Percentiles rank a stretch among this genome's conserved stretches.
phyloP scores from a whole-genome alignment of 176 grass and related monocot genomes.

The Chloris gayana region DNA sequence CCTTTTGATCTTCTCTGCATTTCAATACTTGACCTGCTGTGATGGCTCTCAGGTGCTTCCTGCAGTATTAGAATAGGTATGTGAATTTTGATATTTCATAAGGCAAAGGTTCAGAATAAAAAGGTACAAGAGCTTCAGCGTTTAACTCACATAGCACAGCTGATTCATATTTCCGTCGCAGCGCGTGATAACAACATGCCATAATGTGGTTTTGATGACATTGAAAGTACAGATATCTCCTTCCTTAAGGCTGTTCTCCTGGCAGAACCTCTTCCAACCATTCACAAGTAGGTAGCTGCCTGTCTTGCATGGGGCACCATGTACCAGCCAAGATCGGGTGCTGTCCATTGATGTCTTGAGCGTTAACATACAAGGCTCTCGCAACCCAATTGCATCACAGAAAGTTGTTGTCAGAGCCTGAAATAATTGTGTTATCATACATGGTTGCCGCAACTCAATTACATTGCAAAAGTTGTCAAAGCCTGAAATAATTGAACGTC shows the following conservation, averaged over 20 bases:
- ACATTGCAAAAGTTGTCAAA: not conserved
- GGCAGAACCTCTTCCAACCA: not conserved
- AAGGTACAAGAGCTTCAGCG: too few species aligned
- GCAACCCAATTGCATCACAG: conserved; percentile 6
- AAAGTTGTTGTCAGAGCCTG: not conserved
- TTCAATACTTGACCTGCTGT: too few species aligned
- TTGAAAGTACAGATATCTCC: conserved; percentile 23
- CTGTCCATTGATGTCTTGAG: not conserved
- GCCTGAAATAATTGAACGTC: too few species aligned
- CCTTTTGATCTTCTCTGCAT: too few species aligned
- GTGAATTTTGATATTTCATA: too few species aligned
- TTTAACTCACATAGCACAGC: too few species aligned
- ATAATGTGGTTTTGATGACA: not conserved
- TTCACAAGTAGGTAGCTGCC: not conserved
- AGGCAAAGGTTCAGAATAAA: too few species aligned
- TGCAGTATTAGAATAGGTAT: too few species aligned
- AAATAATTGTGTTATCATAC: not conserved
- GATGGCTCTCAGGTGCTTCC: too few species aligned
- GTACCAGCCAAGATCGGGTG: not conserved
- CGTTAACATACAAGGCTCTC: not conserved
- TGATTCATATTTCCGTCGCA: too few species aligned
- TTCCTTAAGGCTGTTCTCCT: not conserved
- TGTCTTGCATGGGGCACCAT: not conserved
- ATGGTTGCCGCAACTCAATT: not conserved
- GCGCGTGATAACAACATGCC: too few species aligned